Base-by-base conservation (phyloP, 192 early-diverging fungal genomes). In the Spizellomyces punctatus region DNA sequence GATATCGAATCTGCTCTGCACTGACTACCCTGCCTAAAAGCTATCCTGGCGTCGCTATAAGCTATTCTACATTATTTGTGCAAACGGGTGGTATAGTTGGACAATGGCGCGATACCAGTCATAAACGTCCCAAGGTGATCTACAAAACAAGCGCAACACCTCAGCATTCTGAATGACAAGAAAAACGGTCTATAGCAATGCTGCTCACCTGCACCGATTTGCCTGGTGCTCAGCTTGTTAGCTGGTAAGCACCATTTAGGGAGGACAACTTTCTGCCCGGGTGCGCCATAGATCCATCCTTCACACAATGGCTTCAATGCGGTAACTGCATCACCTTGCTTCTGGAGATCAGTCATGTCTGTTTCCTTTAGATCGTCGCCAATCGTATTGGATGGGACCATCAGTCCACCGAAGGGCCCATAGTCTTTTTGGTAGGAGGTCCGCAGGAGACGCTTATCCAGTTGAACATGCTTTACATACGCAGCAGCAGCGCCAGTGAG, bases 61-160 rank as follows among this genome's bases (percentile, higher is more conserved):
- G 27, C 1, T 36, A 36, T 36, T 36, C 50, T 4, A 12, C 50
- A 54, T 54, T 54, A 54, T 54, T 54, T 54, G 50, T 66, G 64
- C 10, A 66, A 49, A 12, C 46, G 41, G 17, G 41, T 66, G 48
- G 41, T 49, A 48, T 46, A 66, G 17, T 66, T 66, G 41, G 48
- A 14, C 16, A 42, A n/a, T 6, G 64, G 64, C 14, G 64, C 64
- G 8, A 66, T 66, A 8, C 64, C 64, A n/a, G 44, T 66, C 10
- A 49, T 46, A 22, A 66, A 66, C 46, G 64, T 66, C 10, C 46
- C 41, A 41, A 66, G 64, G 49, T 66, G 64, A 48, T 66, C 64
- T 48, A 64, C 12, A 45, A 46, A 10, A 64, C 63, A 64, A n/a
- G 10, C 1, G 12, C 22, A 61, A 12, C 12, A 61, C 12, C 41